A percentile compares a stretch with the other conserved stretches of the same genome.
Evolutionary conservation across 2,329 filamentous ascomycete genomes (phyloP).

Genomic region (Huntiella bhutanensis): DNA sequence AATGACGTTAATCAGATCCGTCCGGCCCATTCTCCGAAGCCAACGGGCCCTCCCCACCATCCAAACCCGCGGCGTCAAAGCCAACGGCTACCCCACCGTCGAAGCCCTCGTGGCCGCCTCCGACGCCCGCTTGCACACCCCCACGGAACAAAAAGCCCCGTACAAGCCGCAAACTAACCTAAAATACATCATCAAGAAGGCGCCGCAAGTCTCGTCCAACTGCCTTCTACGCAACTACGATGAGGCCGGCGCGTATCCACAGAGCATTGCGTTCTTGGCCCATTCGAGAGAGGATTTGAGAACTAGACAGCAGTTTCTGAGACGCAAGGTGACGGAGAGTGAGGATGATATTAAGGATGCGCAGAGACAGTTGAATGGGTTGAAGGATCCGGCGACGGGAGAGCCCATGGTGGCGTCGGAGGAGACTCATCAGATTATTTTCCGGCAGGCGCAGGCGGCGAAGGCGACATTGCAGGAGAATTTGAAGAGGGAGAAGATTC

Average conservation of each 20-base stretch:
- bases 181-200: constrained; percentile 76
- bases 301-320: neutral
- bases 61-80: neutral
- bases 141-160: constrained; percentile 40
- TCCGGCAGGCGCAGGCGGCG: constrained; percentile 43
- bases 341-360: neutral
- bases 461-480: constrained; percentile 44
- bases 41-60: neutral
- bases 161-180: constrained; percentile 67
- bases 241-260: constrained; percentile 32
- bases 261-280: constrained; percentile 35
- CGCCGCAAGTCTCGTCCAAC: constrained; percentile 62
- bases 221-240: constrained; percentile 72
- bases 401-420: constrained; percentile 18
- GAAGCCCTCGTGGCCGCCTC: neutral
- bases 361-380: constrained; percentile 19
- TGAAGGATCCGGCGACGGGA: constrained; percentile 19
- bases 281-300: constrained; percentile 17
- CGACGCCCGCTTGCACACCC: neutral
- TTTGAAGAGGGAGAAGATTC: constrained; percentile 39
- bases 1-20: no score
- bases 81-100: neutral
- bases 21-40: neutral
- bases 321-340: neutral
- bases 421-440: constrained; percentile 31